Evolutionary conservation across 2,329 filamentous ascomycete species (phyloP).

Genomic region (Cladophialophora bantiana): DNA sequence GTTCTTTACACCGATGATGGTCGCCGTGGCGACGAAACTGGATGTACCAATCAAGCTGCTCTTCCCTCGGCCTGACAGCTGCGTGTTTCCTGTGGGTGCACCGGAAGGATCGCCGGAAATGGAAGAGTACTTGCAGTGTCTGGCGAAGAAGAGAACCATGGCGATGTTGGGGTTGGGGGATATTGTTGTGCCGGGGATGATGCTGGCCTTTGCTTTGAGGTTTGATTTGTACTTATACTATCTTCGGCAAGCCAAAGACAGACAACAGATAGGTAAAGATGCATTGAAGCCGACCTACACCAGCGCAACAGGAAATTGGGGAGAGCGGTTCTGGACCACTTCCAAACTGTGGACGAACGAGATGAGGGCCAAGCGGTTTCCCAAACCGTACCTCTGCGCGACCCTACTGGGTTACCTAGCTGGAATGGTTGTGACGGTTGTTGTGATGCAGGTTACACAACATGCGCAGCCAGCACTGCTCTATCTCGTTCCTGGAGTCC

Average conservation of each 20-base stretch:
- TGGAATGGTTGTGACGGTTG: slow-evolving; percentile 78
- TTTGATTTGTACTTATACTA: slow-evolving; percentile 91
- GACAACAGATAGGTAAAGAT: slow-evolving; percentile 35
- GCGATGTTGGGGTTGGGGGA: slow-evolving; percentile 94
- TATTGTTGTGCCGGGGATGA: slow-evolving; percentile 88
- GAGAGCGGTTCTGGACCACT: slow-evolving; percentile 79
- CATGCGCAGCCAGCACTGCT: slow-evolving; percentile 89
- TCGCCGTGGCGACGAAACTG: slow-evolving; percentile 77
- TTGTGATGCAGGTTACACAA: slow-evolving; percentile 76
- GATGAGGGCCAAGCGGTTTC: slow-evolving; percentile 62
- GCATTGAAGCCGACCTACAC: slow-evolving; percentile 48
- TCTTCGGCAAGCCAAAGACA: slow-evolving; percentile 62
- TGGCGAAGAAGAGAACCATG: slow-evolving; percentile 47
- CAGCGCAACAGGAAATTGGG: slow-evolving; percentile 76
- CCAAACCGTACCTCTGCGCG: slow-evolving; percentile 85
- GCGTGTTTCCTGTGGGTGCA: slow-evolving; percentile 48
- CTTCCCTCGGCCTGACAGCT: slow-evolving; percentile 68
- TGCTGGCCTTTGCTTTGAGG: slow-evolving; percentile 85
- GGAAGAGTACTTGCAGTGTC: slow-evolving; percentile 39
- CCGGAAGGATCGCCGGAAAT: slow-evolving; percentile 43
- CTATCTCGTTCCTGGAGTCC: slow-evolving; percentile 87
- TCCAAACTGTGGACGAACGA: slow-evolving; percentile 44
- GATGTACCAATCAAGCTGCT: slow-evolving; percentile 94
- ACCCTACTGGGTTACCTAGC: slow-evolving; percentile 76
- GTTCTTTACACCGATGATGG: slow-evolving; percentile 62